Conservation (phyloP, 169 alveolate genomes). For the Plasmodium falciparum region DNA sequence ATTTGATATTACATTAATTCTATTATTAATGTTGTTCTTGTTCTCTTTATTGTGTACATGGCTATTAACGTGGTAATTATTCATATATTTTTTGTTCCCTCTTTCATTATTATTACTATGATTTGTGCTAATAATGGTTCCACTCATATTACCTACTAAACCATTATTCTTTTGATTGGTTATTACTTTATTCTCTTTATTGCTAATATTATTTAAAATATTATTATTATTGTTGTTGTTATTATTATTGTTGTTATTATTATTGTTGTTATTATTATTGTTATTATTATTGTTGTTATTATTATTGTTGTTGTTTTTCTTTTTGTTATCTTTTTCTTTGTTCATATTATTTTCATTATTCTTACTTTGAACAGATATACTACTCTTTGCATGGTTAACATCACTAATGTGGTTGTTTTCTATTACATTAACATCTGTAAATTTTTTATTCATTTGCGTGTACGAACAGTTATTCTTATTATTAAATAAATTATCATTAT, state of each 20-base stretch:
- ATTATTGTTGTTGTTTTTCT: not conserved
- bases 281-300: not conserved
- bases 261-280: constrained; percentile 2
- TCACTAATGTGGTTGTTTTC: not conserved
- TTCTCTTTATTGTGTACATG: not conserved
- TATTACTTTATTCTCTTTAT: not conserved
- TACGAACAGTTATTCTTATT: not conserved
- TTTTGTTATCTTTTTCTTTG: not conserved
- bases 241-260: not conserved
- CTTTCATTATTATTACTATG: no score
- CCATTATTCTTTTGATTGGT: not conserved
- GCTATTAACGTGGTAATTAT: no score
- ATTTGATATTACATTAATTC: not conserved
- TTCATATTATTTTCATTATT: not conserved
- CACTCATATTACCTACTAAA: not conserved
- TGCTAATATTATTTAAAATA: not conserved
- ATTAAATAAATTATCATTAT: constrained; percentile 1
- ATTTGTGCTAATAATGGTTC: not conserved
- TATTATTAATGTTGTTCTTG: constrained; percentile 1
- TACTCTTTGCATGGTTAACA: not conserved
- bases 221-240: not conserved
- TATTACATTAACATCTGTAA: constrained; percentile 2
- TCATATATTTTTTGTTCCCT: no score
- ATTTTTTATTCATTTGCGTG: not conserved
- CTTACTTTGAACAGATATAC: not conserved